These are phyloP conservation scores for Patellifolia procumbens DNA, from an alignment of 179 eudicot genomes.

Conservation along the genomic window DNA sequence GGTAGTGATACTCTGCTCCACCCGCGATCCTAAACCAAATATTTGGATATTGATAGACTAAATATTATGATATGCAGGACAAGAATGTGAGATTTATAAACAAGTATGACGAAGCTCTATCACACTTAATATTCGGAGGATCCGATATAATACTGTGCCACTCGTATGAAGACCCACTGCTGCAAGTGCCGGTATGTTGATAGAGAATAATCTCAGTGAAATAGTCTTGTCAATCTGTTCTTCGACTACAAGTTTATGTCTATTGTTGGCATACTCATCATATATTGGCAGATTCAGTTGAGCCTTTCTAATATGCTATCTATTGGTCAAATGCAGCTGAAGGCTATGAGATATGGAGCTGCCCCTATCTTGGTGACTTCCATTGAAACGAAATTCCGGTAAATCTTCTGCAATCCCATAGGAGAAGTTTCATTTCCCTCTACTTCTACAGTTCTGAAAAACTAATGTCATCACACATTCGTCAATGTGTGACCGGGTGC, in stretches of 20 bases:
- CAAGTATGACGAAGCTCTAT: conserved; percentile 52
- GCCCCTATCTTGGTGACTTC: conserved; percentile 41
- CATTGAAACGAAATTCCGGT: conserved; percentile 47
- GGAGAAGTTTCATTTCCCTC: neutral
- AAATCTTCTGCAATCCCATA: neutral
- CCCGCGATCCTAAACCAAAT: neutral
- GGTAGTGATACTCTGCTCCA: neutral
- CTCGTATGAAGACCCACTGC: conserved; percentile 54
- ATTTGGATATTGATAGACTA: neutral
- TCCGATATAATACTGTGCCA: conserved; percentile 61
- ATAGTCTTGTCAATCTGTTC: neutral
- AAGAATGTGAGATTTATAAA: conserved; percentile 46
- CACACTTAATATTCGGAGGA: conserved; percentile 58
- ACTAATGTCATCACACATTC: neutral
- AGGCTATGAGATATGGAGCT: conserved; percentile 62
- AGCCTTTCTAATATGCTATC: neutral
- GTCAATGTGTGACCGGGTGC: neutral
- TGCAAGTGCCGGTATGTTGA: conserved; percentile 57
- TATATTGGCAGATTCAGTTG: no score
- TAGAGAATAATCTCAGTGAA: neutral
- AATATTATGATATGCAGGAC: conserved; percentile 34
- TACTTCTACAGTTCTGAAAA: neutral
- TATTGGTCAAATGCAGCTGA: conserved; percentile 37
- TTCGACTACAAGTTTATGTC: neutral
- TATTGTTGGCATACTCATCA: neutral